These are phyloP conservation scores for Ganoderma resinaceum DNA, from an alignment of 1,284 basidiomycete species.

Conservation along the genomic window DNA sequence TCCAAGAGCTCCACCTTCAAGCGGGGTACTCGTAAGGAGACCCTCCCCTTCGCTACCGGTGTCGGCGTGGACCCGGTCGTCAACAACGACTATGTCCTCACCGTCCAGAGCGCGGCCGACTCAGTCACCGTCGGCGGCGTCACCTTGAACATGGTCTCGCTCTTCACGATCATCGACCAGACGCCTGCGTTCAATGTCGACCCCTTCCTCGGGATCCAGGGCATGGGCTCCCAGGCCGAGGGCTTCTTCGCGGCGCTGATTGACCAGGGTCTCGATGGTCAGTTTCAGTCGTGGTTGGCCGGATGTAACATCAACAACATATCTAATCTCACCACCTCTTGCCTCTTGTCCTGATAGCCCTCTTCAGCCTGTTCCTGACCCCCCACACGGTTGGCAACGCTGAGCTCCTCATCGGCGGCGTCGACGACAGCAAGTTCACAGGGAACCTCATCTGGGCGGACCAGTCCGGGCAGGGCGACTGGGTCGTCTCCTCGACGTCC, in stretches of 20 bases:
- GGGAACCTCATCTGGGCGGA: constrained; percentile 52
- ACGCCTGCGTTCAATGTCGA: constrained; percentile 56
- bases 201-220: constrained; percentile 63
- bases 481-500: constrained; percentile 54
- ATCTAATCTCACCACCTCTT: not conserved
- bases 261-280: constrained; percentile 55
- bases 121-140: constrained; percentile 55
- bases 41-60: constrained; percentile 59
- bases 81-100: constrained; percentile 51
- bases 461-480: constrained; percentile 46
- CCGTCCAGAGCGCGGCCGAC: constrained; percentile 50
- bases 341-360: constrained; percentile 40
- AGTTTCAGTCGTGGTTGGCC: constrained; percentile 19
- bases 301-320: not conserved
- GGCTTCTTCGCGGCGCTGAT: constrained; percentile 58
- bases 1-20: constrained; percentile 58
- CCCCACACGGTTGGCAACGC: constrained; percentile 56
- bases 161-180: constrained; percentile 60
- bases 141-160: constrained; percentile 42
- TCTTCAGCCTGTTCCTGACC: constrained; percentile 61
- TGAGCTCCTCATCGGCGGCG: constrained; percentile 60
- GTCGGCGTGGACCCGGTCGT: constrained; percentile 64
- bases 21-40: constrained; percentile 46
- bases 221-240: constrained; percentile 53
- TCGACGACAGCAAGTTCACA: constrained; percentile 57